phyloP scores from a whole-genome alignment of 2,329 filamentous ascomycete species.

The Aspergillus alliaceus region DNA sequence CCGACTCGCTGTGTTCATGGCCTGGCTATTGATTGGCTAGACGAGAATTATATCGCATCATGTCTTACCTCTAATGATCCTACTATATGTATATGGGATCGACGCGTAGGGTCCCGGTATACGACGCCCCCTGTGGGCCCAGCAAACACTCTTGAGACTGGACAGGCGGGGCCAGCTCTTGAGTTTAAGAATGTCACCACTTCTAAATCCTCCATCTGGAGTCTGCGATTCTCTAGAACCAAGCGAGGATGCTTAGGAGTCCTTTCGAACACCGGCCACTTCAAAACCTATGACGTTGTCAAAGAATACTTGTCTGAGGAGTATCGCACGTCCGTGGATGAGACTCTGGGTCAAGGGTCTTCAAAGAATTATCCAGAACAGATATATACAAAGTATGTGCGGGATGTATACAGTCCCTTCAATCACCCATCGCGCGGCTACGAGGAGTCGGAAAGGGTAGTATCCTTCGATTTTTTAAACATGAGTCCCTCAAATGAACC shows the following conservation, averaged over 20 bases:
- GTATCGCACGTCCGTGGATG: conserved; percentile 38
- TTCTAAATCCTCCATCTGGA: conserved; percentile 58
- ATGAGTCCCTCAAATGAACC: conserved; percentile 49
- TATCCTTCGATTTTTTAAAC: conserved; percentile 63
- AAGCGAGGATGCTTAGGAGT: conserved; percentile 59
- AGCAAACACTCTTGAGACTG: conserved; percentile 28
- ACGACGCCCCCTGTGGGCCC: conserved; percentile 36
- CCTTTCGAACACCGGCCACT: conserved; percentile 59
- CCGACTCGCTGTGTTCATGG: conserved; percentile 64
- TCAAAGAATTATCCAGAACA: conserved; percentile 43
- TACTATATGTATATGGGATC: conserved; percentile 63
- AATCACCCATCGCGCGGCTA: conserved; percentile 46
- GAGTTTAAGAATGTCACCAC: conserved; percentile 58
- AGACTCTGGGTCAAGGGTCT: conserved; percentile 41
- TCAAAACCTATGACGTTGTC: conserved; percentile 57
- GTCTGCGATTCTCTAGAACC: conserved; percentile 60
- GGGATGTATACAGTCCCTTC: conserved; percentile 47
- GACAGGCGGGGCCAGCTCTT: conserved; percentile 53
- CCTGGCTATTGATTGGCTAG: conserved; percentile 62
- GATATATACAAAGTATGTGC: conserved; percentile 47
- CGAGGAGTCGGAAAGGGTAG: conserved; percentile 50
- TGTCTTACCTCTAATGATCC: conserved; percentile 56
- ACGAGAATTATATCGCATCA: conserved; percentile 66
- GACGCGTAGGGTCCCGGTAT: conserved; percentile 48
- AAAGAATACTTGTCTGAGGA: conserved; percentile 50